Evolutionary conservation across 2,329 filamentous ascomycete genomes (phyloP).

Genomic region (Cladosporium velox): DNA sequence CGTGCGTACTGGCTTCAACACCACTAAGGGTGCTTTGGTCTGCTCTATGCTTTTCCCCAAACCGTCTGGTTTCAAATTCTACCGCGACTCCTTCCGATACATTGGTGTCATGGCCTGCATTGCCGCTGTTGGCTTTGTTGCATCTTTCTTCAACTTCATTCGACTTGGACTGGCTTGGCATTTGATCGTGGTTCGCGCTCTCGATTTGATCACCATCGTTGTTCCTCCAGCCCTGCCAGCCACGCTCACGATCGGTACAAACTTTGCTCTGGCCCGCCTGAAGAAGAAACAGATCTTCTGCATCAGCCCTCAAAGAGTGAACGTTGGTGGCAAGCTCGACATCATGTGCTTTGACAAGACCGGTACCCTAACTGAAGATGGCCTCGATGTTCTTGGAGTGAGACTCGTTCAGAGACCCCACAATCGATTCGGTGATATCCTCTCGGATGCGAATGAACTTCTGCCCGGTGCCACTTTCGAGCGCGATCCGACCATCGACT

Average conservation of each 20-base stretch:
- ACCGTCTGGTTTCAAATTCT: slow-evolving; percentile 97
- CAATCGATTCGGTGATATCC: slow-evolving; percentile 72
- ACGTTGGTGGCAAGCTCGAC: slow-evolving; percentile 93
- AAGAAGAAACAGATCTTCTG: slow-evolving; percentile 93
- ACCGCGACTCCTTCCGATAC: slow-evolving; percentile 94
- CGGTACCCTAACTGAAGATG: slow-evolving; percentile 95
- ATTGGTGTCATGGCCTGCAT: slow-evolving; percentile 94
- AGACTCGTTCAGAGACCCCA: slow-evolving; percentile 69
- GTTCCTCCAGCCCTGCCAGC: slow-evolving; percentile 93
- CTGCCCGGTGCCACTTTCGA: slow-evolving; percentile 58
- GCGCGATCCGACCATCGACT: slow-evolving; percentile 61
- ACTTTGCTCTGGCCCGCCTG: slow-evolving; percentile 84
- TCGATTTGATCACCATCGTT: slow-evolving; percentile 96
- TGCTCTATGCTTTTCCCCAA: slow-evolving; percentile 99
- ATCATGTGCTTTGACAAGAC: slow-evolving; percentile 99
- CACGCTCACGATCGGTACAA: slow-evolving; percentile 93
- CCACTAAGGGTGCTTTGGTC: slow-evolving; percentile 92
- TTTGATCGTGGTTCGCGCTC: slow-evolving; percentile 83
- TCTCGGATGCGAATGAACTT: slow-evolving; percentile 64
- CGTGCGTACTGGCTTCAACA: slow-evolving; percentile 93
- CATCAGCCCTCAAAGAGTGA: slow-evolving; percentile 95
- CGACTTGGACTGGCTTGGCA: slow-evolving; percentile 82
- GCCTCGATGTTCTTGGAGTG: slow-evolving; percentile 87
- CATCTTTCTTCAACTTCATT: slow-evolving; percentile 91
- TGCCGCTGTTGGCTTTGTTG: slow-evolving; percentile 82